Base-by-base conservation (phyloP, 257 asterid genomes). In the Jacaranda copaia region DNA sequence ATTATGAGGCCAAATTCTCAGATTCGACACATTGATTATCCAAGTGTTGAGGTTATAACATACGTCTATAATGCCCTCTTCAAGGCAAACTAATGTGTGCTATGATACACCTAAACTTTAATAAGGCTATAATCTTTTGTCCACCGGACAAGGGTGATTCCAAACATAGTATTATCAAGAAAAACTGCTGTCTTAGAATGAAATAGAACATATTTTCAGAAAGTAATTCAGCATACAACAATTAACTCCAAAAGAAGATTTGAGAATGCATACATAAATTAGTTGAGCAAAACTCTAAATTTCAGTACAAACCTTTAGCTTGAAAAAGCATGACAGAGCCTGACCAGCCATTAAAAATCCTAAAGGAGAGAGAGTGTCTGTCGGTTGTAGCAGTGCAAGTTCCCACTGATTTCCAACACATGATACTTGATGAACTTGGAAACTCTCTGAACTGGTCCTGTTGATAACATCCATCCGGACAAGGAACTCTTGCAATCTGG, bases 401-500 rank as follows among this genome's bases (percentile, higher is more conserved):
- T 91, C 92, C 99, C 99, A 96, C 76, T 88, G 88, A 73, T 91
- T 83, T 77, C 97, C 96, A 68, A 89, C 89, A 82, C 92, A 90
- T 68, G 98, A 96, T 80, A 96, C 86, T 62, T 96, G 99, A 70
- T 85, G 97, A 85, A 96, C 82, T 89, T 84, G 92, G 86, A 91
- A 93, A 77, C 81, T 82, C 87, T 93, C 89, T 38, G 93, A 90
- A 84, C 84, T 88, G 63, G 99, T 91, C 84, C 81, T 87, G 87
- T 96, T 96, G 80, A 91, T 62, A 58, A 89, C 88, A 81, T 95
- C 97, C 99, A 95, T 91, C 80, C 87, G 91, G 67, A 93, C 91
- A 59, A 95, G 94, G 76, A 91, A 88, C 87, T 95, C 99, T 78
- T 85, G 97, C 83, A 84, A 82, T 80, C 84, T 91, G 40, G 97